These are phyloP conservation scores for Eucalyptus polybractea DNA, from an alignment of 345 rosid species.

Conservation along the genomic window DNA sequence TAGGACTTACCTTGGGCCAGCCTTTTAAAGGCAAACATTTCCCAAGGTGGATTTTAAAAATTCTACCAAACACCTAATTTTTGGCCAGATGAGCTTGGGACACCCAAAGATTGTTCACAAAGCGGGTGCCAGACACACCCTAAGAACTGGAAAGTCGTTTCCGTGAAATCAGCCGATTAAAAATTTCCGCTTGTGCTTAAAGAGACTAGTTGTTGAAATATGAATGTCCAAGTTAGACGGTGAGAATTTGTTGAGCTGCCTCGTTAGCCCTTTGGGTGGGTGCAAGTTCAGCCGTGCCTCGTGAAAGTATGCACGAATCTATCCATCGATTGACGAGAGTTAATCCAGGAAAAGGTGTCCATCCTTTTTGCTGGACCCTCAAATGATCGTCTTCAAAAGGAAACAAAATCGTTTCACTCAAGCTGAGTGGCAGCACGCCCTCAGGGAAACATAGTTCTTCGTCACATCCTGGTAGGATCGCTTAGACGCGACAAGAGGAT, in stretches of 20 bases:
- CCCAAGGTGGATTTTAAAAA: too few relatives aligned
- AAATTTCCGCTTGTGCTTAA: not conserved
- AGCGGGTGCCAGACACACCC: too few relatives aligned
- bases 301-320: not conserved
- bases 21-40: too few relatives aligned
- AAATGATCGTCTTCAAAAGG: not conserved
- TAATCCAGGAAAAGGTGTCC: not conserved
- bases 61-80: too few relatives aligned
- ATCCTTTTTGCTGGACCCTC: not conserved
- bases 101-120: too few relatives aligned
- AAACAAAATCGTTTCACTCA: not conserved
- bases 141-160: not conserved
- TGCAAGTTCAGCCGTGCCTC: not conserved
- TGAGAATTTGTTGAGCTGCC: not conserved
- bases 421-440: not conserved
- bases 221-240: not conserved
- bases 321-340: not conserved
- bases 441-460: not conserved
- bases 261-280: not conserved
- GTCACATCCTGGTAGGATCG: not conserved
- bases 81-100: too few relatives aligned
- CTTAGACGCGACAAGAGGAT: not conserved
- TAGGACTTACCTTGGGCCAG: accelerated
- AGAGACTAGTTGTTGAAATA: not conserved
- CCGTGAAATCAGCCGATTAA: not conserved